Percentiles rank a stretch among this genome's conserved stretches.
Evolutionary conservation across 306 rosid genomes (phyloP).

Genomic region (Vigna radiata): DNA sequence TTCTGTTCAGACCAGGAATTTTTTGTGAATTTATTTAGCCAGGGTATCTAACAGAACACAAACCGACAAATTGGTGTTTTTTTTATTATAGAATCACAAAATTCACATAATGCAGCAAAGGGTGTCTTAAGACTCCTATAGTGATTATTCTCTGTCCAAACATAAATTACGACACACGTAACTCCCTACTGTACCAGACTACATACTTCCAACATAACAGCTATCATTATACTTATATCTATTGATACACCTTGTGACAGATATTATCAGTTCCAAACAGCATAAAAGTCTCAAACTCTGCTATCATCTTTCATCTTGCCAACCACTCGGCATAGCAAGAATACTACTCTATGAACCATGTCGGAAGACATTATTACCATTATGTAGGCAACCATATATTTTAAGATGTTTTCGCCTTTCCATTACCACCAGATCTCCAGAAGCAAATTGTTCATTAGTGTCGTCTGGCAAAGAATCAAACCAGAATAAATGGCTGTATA

Average conservation of each 20-base stretch:
- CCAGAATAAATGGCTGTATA: background rate
- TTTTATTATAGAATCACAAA: background rate
- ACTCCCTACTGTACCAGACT: background rate
- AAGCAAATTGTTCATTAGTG: constrained; percentile 23
- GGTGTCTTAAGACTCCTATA: background rate
- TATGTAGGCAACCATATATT: background rate
- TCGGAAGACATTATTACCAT: background rate
- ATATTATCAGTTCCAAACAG: background rate
- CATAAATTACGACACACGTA: background rate
- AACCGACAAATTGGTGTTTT: background rate
- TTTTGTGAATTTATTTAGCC: constrained; percentile 25
- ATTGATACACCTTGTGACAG: background rate
- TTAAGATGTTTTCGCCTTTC: background rate
- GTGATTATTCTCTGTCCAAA: constrained; percentile 1
- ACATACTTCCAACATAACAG: background rate
- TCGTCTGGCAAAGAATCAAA: background rate
- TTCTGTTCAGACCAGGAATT: constrained; percentile 18
- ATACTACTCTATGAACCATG: background rate
- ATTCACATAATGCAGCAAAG: background rate
- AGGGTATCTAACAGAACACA: background rate
- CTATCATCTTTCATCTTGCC: constrained; percentile 15
- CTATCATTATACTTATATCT: background rate
- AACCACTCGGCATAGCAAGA: constrained; percentile 21
- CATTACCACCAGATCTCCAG: constrained; percentile 24
- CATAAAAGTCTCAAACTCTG: background rate